A percentile compares a stretch with the other conserved stretches of the same genome.
These are phyloP conservation scores for Nothophytophthora sp. DNA, from an alignment of 352 stramenopile genomes.

Conservation along the genomic window DNA sequence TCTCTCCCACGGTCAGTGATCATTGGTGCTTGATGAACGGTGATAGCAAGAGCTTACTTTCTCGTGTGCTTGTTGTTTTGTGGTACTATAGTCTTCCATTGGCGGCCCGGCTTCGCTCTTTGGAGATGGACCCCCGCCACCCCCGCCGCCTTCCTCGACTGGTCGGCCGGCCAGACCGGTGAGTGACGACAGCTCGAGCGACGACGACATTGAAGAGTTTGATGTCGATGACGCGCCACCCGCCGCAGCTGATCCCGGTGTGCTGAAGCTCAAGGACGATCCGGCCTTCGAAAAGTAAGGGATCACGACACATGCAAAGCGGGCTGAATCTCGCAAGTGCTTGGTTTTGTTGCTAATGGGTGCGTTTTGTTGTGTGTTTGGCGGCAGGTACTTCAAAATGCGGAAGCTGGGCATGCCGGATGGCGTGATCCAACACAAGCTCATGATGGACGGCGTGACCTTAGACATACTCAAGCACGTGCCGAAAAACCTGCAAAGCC, in stretches of 20 bases:
- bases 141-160: slow-evolving; percentile 27
- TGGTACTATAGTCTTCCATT: slow-evolving; percentile 41
- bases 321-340: background rate
- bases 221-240: slow-evolving; percentile 31
- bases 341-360: slow-evolving; percentile 4
- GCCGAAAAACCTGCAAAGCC: too few relatives aligned
- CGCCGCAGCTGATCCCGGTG: slow-evolving; percentile 15
- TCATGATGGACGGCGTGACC: slow-evolving; percentile 77
- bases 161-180: slow-evolving; percentile 15
- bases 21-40: background rate
- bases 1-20: slow-evolving; percentile 61
- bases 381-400: slow-evolving; percentile 83
- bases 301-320: background rate
- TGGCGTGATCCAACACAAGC: slow-evolving; percentile 77
- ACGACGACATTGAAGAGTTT: slow-evolving; percentile 54
- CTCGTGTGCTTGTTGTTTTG: slow-evolving; percentile 8
- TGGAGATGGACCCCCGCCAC: slow-evolving; percentile 42
- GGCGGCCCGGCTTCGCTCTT: slow-evolving; percentile 55
- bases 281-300: slow-evolving; percentile 71
- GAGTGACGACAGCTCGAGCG: slow-evolving; percentile 63
- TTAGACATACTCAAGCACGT: slow-evolving; percentile 73
- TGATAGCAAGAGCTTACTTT: background rate
- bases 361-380: slow-evolving; percentile 2
- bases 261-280: slow-evolving; percentile 85
- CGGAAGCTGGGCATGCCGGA: slow-evolving; percentile 80